Evolutionary conservation across 2,329 filamentous ascomycete genomes (phyloP).

Genomic region (Blastomyces emzantsi): DNA sequence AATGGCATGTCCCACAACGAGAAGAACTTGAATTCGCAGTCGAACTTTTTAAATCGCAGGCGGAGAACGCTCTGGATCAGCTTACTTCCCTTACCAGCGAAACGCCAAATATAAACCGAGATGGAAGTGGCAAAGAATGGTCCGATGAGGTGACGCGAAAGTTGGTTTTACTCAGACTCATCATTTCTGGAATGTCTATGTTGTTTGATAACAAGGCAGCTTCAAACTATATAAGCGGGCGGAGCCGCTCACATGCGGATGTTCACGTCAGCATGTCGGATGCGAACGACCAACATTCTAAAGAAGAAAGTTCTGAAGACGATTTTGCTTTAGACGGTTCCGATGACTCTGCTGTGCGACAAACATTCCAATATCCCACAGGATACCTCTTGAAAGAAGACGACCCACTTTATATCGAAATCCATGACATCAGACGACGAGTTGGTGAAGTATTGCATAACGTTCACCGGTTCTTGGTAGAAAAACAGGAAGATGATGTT

Average conservation of each 20-base stretch:
- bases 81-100: constrained; percentile 73
- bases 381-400: constrained; percentile 67
- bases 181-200: constrained; percentile 80
- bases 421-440: constrained; percentile 72
- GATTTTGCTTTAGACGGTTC: constrained; percentile 47
- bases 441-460: constrained; percentile 72
- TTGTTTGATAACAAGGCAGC: constrained; percentile 75
- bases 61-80: constrained; percentile 63
- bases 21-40: constrained; percentile 83
- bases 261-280: constrained; percentile 41
- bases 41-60: constrained; percentile 78
- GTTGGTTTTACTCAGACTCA: constrained; percentile 75
- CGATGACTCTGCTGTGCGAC: constrained; percentile 57
- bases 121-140: constrained; percentile 97
- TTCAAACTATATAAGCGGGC: constrained; percentile 40
- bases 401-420: constrained; percentile 58
- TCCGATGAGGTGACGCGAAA: constrained; percentile 92
- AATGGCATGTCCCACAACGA: constrained; percentile 78
- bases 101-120: constrained; percentile 72
- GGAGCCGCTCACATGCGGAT: constrained; percentile 22
- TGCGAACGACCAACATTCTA: constrained; percentile 27
- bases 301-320: constrained; percentile 30
- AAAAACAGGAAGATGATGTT: constrained; percentile 89
- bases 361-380: constrained; percentile 78
- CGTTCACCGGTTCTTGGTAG: constrained; percentile 73